Conservation (phyloP, 495 filamentous ascomycete genomes). For the Astrocystis sublimbata region DNA sequence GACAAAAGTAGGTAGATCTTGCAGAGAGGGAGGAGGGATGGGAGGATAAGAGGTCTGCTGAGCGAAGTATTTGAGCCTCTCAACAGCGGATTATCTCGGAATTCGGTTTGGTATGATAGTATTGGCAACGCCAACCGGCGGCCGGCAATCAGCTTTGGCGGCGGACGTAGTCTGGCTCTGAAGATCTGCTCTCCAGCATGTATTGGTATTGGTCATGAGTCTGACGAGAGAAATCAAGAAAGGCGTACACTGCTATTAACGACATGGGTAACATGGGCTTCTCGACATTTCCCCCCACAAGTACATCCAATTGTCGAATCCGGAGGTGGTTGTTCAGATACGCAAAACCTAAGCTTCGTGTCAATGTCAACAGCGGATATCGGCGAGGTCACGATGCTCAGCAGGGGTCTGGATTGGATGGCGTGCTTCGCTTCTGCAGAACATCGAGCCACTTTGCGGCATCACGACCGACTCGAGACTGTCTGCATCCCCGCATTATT, state of each 20-base stretch:
- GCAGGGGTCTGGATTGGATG: neutral
- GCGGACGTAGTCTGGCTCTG: neutral
- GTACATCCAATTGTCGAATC: neutral
- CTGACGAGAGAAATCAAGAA: neutral
- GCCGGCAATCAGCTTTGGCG: neutral
- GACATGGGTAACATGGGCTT: neutral
- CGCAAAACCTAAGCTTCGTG: too few relatives aligned
- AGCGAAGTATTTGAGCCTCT: neutral
- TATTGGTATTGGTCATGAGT: neutral
- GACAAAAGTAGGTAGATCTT: neutral
- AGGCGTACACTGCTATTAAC: neutral
- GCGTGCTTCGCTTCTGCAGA: constrained; percentile 5
- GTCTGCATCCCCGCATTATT: neutral
- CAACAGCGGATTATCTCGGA: neutral
- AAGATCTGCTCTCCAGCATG: too few relatives aligned
- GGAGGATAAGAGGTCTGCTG: neutral
- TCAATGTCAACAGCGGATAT: neutral
- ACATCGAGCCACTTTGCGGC: neutral
- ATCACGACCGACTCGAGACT: neutral
- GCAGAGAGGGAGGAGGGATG: constrained; percentile 7
- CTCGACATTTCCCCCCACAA: neutral
- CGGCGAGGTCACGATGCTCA: neutral
- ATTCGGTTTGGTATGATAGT: neutral
- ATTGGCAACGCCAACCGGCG: neutral
- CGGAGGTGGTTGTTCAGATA: too few relatives aligned